Evolutionary conservation across 805 yeast species (phyloP), one percentile per base, ranked within the genome.

Genomic region (Lachancea quebecensis): DNA sequence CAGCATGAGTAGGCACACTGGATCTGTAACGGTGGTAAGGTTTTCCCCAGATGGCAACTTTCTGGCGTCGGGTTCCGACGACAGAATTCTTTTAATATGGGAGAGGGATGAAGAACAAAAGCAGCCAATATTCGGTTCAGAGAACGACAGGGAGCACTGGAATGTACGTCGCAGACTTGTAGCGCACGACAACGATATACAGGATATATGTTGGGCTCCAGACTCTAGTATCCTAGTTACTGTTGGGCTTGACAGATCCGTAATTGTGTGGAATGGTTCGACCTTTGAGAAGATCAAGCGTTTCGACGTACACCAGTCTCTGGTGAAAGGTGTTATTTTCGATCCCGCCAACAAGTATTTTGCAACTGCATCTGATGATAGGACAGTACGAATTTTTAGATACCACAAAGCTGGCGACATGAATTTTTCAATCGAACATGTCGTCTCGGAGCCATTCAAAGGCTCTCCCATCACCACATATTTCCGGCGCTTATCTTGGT

Each of bases 311-410:
- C 99, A 93, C 63, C 95, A 88, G 60, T 85, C 95, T 2, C 91
- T 86, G 68, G 97, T 93, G 25, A 93, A 93, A 65, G 98, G 99
- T 46, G 86, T 93, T 10, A 91, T 91, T 1, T 93, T 93, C 65
- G 99, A 93, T 62, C 99, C 99, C 0, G 99, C 99, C 2, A 89
- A 89, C 64, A 93, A 93, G 67, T 93, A 88, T 64, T 93, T 93
- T 69, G 97, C 96, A 7, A 91, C 99, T 0, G 90, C 95, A 17
- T 85, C 96, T 1, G 99, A 93, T 65, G 99, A 93, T 65, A 73
- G 99, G 58, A 84, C 96, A 0, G 81, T 91, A 40, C 75, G 95
- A 47, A 79, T 93, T 25, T 86, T 91, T 60, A 73, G 97, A 46
- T 93, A 90, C 62, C 88, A 88, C 54, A 79, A 81, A 47, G 77